Base-by-base conservation (phyloP, 805 yeast genomes). In the Suhomyces prunicola region DNA sequence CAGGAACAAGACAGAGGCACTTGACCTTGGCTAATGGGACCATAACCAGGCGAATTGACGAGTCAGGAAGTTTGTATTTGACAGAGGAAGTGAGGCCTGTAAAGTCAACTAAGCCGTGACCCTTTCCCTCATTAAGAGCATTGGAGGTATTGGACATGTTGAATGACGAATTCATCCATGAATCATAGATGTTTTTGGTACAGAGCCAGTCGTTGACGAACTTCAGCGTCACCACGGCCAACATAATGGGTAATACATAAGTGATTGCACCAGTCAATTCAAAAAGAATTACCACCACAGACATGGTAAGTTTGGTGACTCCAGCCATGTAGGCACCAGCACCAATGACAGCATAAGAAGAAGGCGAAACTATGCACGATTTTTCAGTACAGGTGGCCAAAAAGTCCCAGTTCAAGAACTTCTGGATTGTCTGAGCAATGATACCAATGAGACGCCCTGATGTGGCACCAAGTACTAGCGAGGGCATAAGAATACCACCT, bases 221-320 rank as follows among this genome's bases (percentile, higher is more conserved):
- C 60, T 88, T 85, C 47, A 92, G 82, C 7, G 85, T 77, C 75
- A 90, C 80, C 2, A 89, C 96, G 0, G 92, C 87, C 12, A 84
- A 72, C 97, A 90, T 90, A 29, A 90, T 87, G 0, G 97, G 97
- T 44, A 90, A 72, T 2, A 89, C 90, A 62, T 90, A 90, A 0
- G 88, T 81, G 47, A 90, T 76, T 0, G 96, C 97, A 24, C 96
- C 97, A 0, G 96, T 88, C 40, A 94, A 73, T 70, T 94, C 98
- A 70, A 92, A 89, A 96, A 94, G 91, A 42, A 96, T 87, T 13
- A 94, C 89, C 1, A 92, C 96, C 6, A 87, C 85, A 44, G 90
- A 81, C 57, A 89, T 86, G 4, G 92, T 88, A 70, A 90, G 80
- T 57, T 89, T 83, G 3, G 96, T 88, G 13, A 86, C 83, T 4